Base-by-base conservation (phyloP, 2,329 filamentous ascomycete species). In the Westerdykella sp. region DNA sequence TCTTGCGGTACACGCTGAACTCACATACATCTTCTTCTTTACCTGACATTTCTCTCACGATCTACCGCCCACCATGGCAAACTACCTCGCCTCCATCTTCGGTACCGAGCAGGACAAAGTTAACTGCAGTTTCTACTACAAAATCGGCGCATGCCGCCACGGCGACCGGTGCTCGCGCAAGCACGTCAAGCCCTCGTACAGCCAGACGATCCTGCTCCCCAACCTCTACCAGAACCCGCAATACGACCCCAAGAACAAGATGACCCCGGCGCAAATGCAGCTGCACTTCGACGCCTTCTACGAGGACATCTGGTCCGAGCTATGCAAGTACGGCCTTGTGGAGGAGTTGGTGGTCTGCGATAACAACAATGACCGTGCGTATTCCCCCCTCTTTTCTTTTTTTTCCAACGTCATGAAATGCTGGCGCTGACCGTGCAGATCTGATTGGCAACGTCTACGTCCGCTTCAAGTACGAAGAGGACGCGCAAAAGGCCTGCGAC, bases 251-350 rank as follows among this genome's bases (percentile, higher is more conserved):
- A 94, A 95, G 75, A 93, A 84, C 77, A 93, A 90, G 73, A 95
- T 98, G 86, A 96, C 95, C 73, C 75, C 89, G 6, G 84, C 81
- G 57, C 93, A 98, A 76, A 84, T 97, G 67, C 91, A 96, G 72
- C 95, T 95, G 75, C 93, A 98, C 79, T 98, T 98, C 67, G 93
- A 98, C 71, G 93, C 93, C 63, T 98, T 98, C 71, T 98, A 98
- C 77, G 93, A 98, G 75, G 93, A 98, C 69, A 89, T 98, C 55
- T 98, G 93, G 91, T 97, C 91, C 74, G 93, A 98, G 79, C 87
- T 98, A 76, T 97, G 93, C 84, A 89, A 95, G 73, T 98, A 94
- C 69, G 93, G 93, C 56, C 88, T 97, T 72, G 78, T 97, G 30
- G 93, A 98, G 73, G 93, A 98, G 73, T 80, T 98, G 11, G 93